Evolutionary conservation across 1,139 yeast species (phyloP).

Genomic region (Magnusiomyces tetraspermus): DNA sequence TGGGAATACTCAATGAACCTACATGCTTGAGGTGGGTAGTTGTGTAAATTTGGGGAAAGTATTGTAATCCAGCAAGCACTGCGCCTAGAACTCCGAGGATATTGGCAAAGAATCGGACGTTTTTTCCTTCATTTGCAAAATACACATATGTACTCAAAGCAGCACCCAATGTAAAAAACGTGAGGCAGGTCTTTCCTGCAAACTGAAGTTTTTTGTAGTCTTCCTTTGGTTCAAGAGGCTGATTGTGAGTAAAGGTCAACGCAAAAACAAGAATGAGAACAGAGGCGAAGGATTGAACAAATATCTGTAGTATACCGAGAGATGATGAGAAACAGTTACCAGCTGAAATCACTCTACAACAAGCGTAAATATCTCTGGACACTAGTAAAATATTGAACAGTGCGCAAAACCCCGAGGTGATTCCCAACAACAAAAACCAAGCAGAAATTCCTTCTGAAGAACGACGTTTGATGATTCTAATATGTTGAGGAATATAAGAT

Average conservation of each 20-base stretch:
- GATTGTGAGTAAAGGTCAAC: conserved; percentile 16
- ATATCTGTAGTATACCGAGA: conserved; percentile 60
- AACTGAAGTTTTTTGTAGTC: conserved; percentile 20
- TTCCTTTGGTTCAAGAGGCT: conserved; percentile 21
- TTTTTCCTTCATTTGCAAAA: conserved; percentile 16
- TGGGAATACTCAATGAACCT: conserved; percentile 68
- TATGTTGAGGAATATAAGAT: conserved; percentile 75
- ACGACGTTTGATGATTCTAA: conserved; percentile 46
- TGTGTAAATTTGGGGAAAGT: conserved; percentile 70
- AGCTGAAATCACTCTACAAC: conserved; percentile 28
- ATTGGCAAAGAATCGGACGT: conserved; percentile 40
- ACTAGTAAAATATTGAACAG: conserved; percentile 58
- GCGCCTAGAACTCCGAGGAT: conserved; percentile 51
- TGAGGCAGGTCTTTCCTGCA: conserved; percentile 20
- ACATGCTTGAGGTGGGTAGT: conserved; percentile 64
- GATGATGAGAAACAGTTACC: conserved; percentile 66
- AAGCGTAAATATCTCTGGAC: conserved; percentile 34
- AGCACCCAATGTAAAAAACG: conserved; percentile 31
- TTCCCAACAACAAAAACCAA: conserved; percentile 60
- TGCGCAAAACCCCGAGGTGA: conserved; percentile 63
- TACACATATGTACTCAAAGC: conserved; percentile 33
- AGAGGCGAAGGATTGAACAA: conserved; percentile 59
- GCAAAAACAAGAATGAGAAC: conserved; percentile 36
- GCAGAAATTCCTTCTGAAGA: conserved; percentile 78
- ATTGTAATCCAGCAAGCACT: conserved; percentile 54